phyloP scores from a whole-genome alignment of 106 monocot species.

The Dendrobium chrysotoxum region DNA sequence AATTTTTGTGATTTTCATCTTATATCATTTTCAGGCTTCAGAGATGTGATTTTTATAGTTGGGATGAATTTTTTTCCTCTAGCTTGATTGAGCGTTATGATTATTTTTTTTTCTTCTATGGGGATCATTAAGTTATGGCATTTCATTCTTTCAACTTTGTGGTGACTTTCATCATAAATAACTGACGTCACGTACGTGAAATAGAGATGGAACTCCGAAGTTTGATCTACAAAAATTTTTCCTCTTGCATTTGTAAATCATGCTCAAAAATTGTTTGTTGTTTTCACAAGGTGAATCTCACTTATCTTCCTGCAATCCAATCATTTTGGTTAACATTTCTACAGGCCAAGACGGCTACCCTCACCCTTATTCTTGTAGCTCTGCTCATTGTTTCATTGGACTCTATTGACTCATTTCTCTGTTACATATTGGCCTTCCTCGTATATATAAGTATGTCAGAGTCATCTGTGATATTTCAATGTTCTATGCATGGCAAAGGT shows the following conservation, averaged over 20 bases:
- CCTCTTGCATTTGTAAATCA: too few relatives aligned
- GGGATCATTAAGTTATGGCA: not conserved
- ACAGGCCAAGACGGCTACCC: slow-evolving; percentile 75
- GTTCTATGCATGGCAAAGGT: too few relatives aligned
- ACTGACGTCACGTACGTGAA: too few relatives aligned
- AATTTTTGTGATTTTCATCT: not conserved
- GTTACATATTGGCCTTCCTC: slow-evolving; percentile 52
- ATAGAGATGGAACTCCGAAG: too few relatives aligned
- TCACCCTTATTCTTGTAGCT: slow-evolving; percentile 84
- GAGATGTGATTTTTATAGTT: not conserved
- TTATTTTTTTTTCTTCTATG: not conserved
- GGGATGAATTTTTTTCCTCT: not conserved
- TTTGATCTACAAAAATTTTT: too few relatives aligned
- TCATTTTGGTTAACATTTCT: slow-evolving; percentile 1
- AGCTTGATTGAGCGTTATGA: not conserved
- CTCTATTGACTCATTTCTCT: slow-evolving; percentile 60
- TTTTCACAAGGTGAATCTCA: too few relatives aligned
- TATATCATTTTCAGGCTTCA: not conserved
- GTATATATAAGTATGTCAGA: not conserved
- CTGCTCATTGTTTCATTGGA: slow-evolving; percentile 72
- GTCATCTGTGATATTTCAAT: too few relatives aligned
- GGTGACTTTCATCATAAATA: too few relatives aligned
- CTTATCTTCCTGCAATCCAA: not conserved
- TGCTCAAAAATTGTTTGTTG: too few relatives aligned
- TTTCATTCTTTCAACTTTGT: not conserved